These are phyloP conservation scores for Verticillium albo-atrum DNA, from an alignment of 2,329 filamentous ascomycete species.

Conservation along the genomic window DNA sequence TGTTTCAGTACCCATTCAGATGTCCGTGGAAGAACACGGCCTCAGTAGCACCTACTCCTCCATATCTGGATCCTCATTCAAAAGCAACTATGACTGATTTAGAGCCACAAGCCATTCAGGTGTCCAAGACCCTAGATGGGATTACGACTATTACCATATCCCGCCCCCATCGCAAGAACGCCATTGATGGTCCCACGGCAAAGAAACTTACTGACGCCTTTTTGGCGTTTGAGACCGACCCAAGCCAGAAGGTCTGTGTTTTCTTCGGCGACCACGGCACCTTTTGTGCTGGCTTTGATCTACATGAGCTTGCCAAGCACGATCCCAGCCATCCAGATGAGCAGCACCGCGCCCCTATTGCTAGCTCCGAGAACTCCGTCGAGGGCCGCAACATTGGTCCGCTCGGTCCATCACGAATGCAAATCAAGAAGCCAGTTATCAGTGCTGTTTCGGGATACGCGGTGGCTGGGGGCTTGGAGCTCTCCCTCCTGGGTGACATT, in stretches of 20 bases:
- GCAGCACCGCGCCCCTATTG: conserved; percentile 3
- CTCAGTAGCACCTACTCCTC: too few species aligned
- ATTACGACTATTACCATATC: conserved; percentile 54
- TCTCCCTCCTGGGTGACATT: conserved; percentile 47
- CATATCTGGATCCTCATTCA: too few species aligned
- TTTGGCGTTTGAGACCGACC: conserved; percentile 42
- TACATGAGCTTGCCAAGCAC: conserved; percentile 35
- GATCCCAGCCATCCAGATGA: not conserved
- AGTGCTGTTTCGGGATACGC: conserved; percentile 46
- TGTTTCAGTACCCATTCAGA: too few species aligned
- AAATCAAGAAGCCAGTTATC: conserved; percentile 47
- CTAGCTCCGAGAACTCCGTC: conserved; percentile 8
- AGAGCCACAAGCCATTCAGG: conserved; percentile 5
- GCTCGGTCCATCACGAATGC: conserved; percentile 47
- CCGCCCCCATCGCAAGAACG: conserved; percentile 45
- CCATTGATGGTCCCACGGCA: conserved; percentile 44
- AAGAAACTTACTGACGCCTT: conserved; percentile 42
- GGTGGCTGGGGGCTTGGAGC: conserved; percentile 47
- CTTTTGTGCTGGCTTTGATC: conserved; percentile 51
- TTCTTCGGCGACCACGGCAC: conserved; percentile 38
- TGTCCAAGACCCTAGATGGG: conserved; percentile 24
- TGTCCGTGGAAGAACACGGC: too few species aligned
- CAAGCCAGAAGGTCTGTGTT: conserved; percentile 46
- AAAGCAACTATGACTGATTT: not conserved
- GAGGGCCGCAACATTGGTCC: conserved; percentile 30